These are phyloP conservation scores for Naganishia onofrii DNA, from an alignment of 768 basidiomycete species.

Conservation along the genomic window DNA sequence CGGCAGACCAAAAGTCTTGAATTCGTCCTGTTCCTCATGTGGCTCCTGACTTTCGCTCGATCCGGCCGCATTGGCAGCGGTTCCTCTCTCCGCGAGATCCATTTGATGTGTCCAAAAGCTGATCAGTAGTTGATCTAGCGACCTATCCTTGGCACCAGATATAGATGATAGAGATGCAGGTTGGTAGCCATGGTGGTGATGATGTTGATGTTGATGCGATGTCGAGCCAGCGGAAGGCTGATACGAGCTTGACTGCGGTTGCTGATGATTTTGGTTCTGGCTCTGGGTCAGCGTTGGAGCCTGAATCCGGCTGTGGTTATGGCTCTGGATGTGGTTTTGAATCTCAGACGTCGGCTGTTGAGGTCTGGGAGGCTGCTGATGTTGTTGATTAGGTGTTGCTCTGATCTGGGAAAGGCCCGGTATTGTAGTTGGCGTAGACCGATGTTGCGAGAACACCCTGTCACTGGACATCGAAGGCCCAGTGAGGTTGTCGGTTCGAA, in stretches of 20 bases:
- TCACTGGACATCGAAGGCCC: neutral
- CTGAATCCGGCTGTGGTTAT: neutral
- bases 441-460: neutral
- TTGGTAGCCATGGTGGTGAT: conserved; percentile 18
- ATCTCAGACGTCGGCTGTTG: neutral
- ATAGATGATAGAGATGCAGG: conserved; percentile 15
- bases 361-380: neutral
- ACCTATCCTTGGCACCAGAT: conserved; percentile 39
- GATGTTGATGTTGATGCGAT: conserved; percentile 5
- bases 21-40: conserved; percentile 31
- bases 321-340: neutral
- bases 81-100: conserved; percentile 72
- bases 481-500: neutral
- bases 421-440: neutral
- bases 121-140: conserved; percentile 78
- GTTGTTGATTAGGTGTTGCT: neutral
- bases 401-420: neutral
- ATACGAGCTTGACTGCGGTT: neutral
- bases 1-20: conserved; percentile 62
- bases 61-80: neutral
- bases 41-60: neutral
- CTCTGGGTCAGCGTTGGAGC: neutral
- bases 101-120: conserved; percentile 89
- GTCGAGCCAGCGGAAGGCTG: too few species aligned
- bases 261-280: neutral